These are phyloP conservation scores for Xylaria digitata DNA, from an alignment of 2,329 filamentous ascomycete species.

Conservation along the genomic window DNA sequence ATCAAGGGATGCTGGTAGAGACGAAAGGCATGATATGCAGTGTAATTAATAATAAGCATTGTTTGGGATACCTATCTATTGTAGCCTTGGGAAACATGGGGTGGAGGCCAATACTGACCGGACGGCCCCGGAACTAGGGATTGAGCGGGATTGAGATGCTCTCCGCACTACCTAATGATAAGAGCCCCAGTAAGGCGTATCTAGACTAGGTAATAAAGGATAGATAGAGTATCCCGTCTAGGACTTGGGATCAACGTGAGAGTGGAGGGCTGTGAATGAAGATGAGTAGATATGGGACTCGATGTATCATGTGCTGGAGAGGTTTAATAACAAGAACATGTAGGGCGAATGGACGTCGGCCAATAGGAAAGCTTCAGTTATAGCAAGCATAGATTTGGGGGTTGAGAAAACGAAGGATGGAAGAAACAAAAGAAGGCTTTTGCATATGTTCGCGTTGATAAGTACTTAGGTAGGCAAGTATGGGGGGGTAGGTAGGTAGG, in stretches of 20 bases:
- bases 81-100: conserved; percentile 12
- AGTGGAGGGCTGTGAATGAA: background rate
- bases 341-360: conserved; percentile 1
- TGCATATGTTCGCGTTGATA: conserved; percentile 22
- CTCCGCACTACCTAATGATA: conserved; percentile 14
- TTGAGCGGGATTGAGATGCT: conserved; percentile 8
- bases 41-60: conserved; percentile 16
- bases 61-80: conserved; percentile 6
- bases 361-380: conserved; percentile 19
- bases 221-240: no score
- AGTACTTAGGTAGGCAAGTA: no score
- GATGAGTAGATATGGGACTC: conserved; percentile 6
- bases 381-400: background rate
- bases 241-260: background rate
- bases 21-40: conserved; percentile 14
- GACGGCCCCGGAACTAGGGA: conserved; percentile 26
- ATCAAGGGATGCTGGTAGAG: background rate
- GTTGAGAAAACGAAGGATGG: background rate
- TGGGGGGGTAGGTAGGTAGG: no score
- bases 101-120: conserved; percentile 17
- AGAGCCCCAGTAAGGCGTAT: background rate
- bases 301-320: background rate
- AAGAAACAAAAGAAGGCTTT: conserved; percentile 22
- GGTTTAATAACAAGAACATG: conserved; percentile 14
- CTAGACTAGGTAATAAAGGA: no score